phyloP scores from a whole-genome alignment of 2,329 filamentous ascomycete species.

The Pleoardoris graminearum region DNA sequence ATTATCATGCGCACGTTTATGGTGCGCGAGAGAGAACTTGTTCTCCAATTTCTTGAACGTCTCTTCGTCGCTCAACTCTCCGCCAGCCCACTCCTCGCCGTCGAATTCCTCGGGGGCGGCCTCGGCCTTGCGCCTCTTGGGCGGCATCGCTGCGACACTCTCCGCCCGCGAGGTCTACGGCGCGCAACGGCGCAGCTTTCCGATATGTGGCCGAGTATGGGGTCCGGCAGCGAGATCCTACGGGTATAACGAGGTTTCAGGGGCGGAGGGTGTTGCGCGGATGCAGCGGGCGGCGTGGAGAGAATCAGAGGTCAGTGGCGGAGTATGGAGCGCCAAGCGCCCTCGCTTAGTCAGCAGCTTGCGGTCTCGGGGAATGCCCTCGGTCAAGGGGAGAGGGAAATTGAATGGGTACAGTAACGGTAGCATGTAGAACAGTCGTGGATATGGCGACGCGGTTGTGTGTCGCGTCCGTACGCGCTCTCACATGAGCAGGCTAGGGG shows the following conservation, averaged over 20 bases:
- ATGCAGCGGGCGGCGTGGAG: not conserved
- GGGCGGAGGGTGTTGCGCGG: not conserved
- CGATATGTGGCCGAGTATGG: not conserved
- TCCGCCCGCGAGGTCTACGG: slow-evolving; percentile 36
- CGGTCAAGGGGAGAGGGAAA: not conserved
- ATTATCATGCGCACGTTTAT: slow-evolving; percentile 2
- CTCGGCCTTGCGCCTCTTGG: slow-evolving; percentile 51
- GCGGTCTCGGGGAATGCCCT: not conserved
- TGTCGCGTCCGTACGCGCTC: not conserved
- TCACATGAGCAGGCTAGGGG: not conserved
- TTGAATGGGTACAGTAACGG: not conserved
- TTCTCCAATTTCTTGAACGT: slow-evolving; percentile 53
- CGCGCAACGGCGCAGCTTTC: slow-evolving; percentile 42
- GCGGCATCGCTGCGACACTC: slow-evolving; percentile 40
- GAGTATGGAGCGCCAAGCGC: not conserved
- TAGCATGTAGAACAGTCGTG: not conserved
- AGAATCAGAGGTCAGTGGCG: not conserved
- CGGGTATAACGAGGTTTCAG: not conserved
- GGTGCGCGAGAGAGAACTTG: slow-evolving; percentile 35
- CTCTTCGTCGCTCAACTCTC: slow-evolving; percentile 52
- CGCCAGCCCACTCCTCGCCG: slow-evolving; percentile 48
- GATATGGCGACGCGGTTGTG: not conserved
- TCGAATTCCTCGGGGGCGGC: slow-evolving; percentile 57
- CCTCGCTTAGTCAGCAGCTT: not conserved
- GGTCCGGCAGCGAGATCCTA: not conserved